These are phyloP conservation scores for Trichosporon sp. DNA, from an alignment of 1,284 basidiomycete species.

Conservation along the genomic window DNA sequence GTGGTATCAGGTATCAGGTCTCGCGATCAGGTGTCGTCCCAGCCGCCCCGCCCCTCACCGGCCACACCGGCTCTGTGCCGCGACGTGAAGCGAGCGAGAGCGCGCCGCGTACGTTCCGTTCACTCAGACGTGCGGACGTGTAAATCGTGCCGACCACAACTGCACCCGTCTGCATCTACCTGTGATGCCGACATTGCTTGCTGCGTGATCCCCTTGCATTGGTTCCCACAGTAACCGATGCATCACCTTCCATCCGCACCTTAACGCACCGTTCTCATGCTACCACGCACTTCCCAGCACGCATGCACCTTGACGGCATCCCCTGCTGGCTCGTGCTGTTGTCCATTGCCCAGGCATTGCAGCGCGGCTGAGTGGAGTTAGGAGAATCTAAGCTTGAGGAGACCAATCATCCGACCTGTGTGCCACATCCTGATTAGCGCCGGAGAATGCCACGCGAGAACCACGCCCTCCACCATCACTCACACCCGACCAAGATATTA, in stretches of 20 bases:
- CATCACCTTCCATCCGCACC: not conserved
- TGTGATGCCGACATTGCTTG: not conserved
- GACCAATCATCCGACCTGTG: not conserved
- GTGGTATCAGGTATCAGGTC: slow-evolving; percentile 5
- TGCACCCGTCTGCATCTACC: not conserved
- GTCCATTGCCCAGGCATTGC: not conserved
- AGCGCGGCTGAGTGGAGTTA: not conserved
- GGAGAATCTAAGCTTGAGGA: not conserved
- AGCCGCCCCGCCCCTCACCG: not conserved
- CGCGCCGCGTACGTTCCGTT: too few relatives aligned
- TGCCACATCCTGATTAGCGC: not conserved
- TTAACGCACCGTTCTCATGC: not conserved
- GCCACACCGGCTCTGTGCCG: not conserved
- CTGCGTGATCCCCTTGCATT: not conserved
- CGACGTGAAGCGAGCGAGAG: not conserved
- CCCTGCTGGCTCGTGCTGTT: not conserved
- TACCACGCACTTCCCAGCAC: not conserved
- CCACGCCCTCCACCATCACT: slow-evolving; percentile 3
- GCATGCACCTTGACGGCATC: not conserved
- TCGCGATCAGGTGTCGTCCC: slow-evolving; percentile 16
- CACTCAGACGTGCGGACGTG: not conserved
- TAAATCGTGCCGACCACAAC: not conserved
- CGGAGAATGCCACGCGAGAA: slow-evolving; percentile 4
- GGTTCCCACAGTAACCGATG: not conserved
- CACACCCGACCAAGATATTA: slow-evolving; percentile 3